Percentiles rank a stretch among this genome's conserved stretches.
These are phyloP conservation scores for Neurospora sp. DNA, from an alignment of 495 filamentous ascomycete genomes.

Conservation along the genomic window DNA sequence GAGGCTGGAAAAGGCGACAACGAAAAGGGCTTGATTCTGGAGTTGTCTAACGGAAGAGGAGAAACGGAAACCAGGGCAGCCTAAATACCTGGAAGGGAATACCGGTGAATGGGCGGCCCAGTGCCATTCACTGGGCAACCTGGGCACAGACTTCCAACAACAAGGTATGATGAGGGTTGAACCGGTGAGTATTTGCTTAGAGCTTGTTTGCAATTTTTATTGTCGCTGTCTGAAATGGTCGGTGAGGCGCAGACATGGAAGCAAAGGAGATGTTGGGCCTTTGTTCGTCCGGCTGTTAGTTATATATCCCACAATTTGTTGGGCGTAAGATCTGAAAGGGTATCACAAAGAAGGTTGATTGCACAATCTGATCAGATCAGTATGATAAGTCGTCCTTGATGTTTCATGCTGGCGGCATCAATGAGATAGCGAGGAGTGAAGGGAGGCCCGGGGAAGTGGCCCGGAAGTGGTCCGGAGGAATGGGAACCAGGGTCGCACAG, in stretches of 20 bases:
- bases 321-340: neutral
- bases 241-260: neutral
- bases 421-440: neutral
- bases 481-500: neutral
- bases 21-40: no score
- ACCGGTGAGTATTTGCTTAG: neutral
- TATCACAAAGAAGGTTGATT: neutral
- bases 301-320: neutral
- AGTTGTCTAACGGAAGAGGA: no score
- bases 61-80: no score
- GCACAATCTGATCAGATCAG: neutral
- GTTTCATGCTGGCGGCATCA: neutral
- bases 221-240: neutral
- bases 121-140: no score
- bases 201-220: neutral
- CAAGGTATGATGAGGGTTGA: neutral
- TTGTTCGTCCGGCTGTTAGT: neutral
- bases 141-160: no score
- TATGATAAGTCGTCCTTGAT: neutral
- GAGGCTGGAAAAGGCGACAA: no score
- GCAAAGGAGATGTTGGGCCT: neutral
- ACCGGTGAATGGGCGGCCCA: no score
- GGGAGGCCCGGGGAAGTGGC: neutral
- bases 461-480: neutral
- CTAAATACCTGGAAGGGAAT: no score